These are phyloP conservation scores for Sphaerostilbella broomeana DNA, from an alignment of 2,329 filamentous ascomycete species.

Conservation along the genomic window DNA sequence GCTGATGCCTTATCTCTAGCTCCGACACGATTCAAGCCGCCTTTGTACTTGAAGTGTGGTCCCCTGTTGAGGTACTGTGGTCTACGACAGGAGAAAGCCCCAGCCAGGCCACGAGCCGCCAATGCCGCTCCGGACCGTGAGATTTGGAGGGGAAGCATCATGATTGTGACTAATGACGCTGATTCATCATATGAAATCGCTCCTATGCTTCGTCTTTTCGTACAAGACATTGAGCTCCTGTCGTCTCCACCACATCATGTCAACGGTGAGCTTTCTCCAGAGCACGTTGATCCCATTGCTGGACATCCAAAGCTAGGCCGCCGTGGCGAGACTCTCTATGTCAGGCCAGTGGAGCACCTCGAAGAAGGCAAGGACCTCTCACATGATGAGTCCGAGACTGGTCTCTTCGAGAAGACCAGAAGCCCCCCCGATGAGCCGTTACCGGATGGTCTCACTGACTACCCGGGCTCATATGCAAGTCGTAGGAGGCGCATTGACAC, in stretches of 20 bases:
- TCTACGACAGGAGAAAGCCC: conserved; percentile 57
- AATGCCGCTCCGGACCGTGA: conserved; percentile 51
- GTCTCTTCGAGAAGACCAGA: conserved; percentile 67
- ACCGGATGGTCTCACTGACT: conserved; percentile 38
- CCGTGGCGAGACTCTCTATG: conserved; percentile 79
- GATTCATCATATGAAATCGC: conserved; percentile 75
- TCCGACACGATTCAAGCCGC: conserved; percentile 72
- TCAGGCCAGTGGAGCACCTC: conserved; percentile 81
- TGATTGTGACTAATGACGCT: conserved; percentile 88
- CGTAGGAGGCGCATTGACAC: conserved; percentile 46
- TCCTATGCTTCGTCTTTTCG: conserved; percentile 77
- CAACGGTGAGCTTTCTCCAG: conserved; percentile 59
- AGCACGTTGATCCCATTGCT: conserved; percentile 84
- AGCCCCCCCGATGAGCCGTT: conserved; percentile 43
- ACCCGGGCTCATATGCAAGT: conserved; percentile 47
- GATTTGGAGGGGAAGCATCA: conserved; percentile 86
- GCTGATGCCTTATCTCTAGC: conserved; percentile 26
- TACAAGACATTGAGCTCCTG: conserved; percentile 75
- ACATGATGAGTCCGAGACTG: conserved; percentile 68
- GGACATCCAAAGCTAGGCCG: conserved; percentile 81
- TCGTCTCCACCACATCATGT: conserved; percentile 69
- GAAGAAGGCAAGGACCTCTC: conserved; percentile 75
- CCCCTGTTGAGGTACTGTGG: conserved; percentile 87
- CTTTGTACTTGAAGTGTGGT: conserved; percentile 80
- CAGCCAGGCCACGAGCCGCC: conserved; percentile 23